Conservation (phyloP, 345 rosid genomes). For the Eucalyptus paniculata region DNA sequence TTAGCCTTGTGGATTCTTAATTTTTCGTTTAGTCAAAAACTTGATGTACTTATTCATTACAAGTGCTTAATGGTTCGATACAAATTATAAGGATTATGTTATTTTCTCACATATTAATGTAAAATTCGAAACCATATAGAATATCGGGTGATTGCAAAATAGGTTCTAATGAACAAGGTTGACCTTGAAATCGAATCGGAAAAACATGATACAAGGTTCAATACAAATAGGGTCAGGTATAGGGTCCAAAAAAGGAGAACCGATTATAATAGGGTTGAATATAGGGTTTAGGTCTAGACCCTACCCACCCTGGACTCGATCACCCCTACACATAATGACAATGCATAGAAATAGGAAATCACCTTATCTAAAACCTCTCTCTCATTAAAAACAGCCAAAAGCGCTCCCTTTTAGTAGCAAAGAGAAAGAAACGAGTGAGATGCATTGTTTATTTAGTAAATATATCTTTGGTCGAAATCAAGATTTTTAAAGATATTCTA, state of each 20-base stretch:
- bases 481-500: neutral
- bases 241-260: fast-evolving
- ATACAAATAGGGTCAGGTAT: fast-evolving
- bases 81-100: no score
- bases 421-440: neutral
- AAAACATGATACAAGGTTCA: fast-evolving
- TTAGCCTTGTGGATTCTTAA: no score
- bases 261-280: fast-evolving
- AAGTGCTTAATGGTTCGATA: no score
- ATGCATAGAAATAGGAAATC: neutral
- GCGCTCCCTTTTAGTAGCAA: neutral
- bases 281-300: fast-evolving
- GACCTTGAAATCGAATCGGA: fast-evolving
- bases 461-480: neutral
- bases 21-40: no score
- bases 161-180: fast-evolving
- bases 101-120: no score
- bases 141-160: no score
- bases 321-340: neutral
- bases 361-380: neutral
- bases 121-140: no score
- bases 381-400: neutral
- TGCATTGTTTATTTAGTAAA: neutral
- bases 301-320: fast-evolving
- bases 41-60: no score